Percentiles rank a stretch among this genome's conserved stretches.
Conservation (phyloP, 164 flowering plant genomes). For the Hamamelis virginiana region DNA sequence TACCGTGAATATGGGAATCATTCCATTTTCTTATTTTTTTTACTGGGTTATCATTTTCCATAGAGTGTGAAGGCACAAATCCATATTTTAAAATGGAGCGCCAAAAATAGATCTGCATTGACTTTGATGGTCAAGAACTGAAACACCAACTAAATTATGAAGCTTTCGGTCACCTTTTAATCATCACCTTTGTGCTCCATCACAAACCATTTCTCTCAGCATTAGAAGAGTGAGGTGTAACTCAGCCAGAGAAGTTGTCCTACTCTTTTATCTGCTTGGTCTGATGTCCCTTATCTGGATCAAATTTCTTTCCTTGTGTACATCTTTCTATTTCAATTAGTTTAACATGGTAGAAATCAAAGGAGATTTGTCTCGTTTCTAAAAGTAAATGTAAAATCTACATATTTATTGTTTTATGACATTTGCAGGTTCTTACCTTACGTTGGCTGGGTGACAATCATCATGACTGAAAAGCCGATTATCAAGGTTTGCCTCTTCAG, state of each 20-base stretch:
- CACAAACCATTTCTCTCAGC: neutral
- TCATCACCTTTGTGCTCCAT: neutral
- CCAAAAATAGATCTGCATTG: neutral
- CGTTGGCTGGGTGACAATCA: slow-evolving; percentile 70
- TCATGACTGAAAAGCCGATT: slow-evolving; percentile 67
- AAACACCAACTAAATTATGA: neutral
- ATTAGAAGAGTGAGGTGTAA: neutral
- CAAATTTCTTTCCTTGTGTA: neutral
- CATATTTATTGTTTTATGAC: neutral
- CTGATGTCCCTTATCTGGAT: neutral
- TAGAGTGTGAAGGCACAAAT: neutral
- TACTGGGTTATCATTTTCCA: neutral
- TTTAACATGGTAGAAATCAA: too few relatives aligned
- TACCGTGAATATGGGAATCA: too few relatives aligned
- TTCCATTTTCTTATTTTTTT: neutral
- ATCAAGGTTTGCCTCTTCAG: slow-evolving; percentile 46
- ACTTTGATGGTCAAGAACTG: neutral
- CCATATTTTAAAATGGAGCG: neutral
- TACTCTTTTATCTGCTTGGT: neutral
- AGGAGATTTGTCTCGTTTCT: neutral
- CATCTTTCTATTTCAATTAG: neutral
- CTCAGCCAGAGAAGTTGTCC: neutral
- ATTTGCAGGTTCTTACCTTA: slow-evolving; percentile 61
- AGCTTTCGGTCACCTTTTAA: neutral
- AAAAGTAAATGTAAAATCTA: neutral